Conservation (phyloP, 78 protist species). For the Blattamonas nauphoetae region DNA sequence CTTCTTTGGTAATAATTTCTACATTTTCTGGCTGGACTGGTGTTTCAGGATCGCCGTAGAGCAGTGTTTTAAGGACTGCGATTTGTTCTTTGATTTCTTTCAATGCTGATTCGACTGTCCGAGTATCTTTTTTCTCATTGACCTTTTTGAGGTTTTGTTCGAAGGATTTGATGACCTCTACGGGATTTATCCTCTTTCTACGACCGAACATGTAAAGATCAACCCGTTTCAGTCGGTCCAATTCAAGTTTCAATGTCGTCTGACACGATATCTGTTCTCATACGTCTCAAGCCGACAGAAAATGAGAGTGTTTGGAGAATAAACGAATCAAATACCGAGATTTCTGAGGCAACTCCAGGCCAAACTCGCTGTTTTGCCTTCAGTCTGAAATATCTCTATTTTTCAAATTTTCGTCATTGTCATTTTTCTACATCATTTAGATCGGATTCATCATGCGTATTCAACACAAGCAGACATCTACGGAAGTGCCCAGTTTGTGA, state of each 20-base stretch:
- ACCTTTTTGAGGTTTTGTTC: too few species aligned
- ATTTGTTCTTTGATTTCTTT: not conserved
- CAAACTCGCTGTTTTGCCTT: not conserved
- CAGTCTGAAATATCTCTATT: not conserved
- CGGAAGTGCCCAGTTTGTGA: conserved; percentile 19
- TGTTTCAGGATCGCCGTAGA: conserved; percentile 4
- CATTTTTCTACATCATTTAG: not conserved
- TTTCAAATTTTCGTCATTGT: not conserved
- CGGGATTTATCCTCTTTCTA: too few species aligned
- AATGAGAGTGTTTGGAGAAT: not conserved
- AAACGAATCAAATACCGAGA: not conserved
- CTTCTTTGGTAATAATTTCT: not conserved
- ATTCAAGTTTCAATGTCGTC: too few species aligned
- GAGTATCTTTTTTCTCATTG: not conserved
- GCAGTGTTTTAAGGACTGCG: not conserved
- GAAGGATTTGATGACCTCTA: too few species aligned
- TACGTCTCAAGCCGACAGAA: not conserved
- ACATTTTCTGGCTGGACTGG: not conserved
- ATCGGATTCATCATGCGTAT: not conserved
- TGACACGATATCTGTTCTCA: not conserved
- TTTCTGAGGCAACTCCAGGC: not conserved
- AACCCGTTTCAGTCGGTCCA: too few species aligned
- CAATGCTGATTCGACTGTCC: not conserved
- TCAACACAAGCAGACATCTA: not conserved
- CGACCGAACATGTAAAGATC: too few species aligned